Evolutionary conservation across 1,284 basidiomycete species (phyloP).

Genomic region (Trichosporon sp.): DNA sequence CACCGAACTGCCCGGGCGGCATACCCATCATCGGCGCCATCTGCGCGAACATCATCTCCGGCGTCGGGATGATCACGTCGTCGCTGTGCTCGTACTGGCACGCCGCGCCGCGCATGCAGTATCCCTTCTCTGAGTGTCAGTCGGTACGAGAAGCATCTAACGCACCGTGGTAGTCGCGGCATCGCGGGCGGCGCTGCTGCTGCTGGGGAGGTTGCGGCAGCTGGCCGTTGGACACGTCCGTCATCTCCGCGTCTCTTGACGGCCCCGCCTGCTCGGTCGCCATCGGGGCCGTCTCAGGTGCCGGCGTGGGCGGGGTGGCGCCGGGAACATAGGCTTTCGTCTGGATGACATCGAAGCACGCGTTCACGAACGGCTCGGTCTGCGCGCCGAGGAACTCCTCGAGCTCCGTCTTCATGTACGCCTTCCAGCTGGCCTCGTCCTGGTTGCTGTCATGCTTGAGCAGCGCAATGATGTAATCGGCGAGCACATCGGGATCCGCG

Average conservation of each 20-base stretch:
- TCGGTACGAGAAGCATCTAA: conserved; percentile 20
- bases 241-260: conserved; percentile 1
- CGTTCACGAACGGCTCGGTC: conserved; percentile 71
- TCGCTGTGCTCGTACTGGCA: conserved; percentile 91
- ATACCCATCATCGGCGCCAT: conserved; percentile 38
- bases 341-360: conserved; percentile 72
- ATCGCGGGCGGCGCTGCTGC: conserved; percentile 47
- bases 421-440: conserved; percentile 73
- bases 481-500: conserved; percentile 87
- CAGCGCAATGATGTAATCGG: conserved; percentile 91
- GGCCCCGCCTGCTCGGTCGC: background rate
- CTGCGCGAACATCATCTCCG: conserved; percentile 53
- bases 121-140: conserved; percentile 66
- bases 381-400: conserved; percentile 90
- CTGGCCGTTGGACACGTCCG: conserved; percentile 13
- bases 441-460: conserved; percentile 74
- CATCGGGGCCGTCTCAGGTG: conserved; percentile 25
- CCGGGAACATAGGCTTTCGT: conserved; percentile 69
- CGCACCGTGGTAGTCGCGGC: conserved; percentile 85
- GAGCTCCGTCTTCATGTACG: conserved; percentile 66
- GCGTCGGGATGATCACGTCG: conserved; percentile 47
- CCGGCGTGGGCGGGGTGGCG: conserved; percentile 22
- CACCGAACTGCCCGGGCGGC: conserved; percentile 12
- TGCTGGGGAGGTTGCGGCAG: conserved; percentile 28
- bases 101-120: conserved; percentile 79